Evolutionary conservation across 805 yeast genomes (phyloP), one percentile per base, ranked within the genome.

Genomic region (Pichia deserticola): DNA sequence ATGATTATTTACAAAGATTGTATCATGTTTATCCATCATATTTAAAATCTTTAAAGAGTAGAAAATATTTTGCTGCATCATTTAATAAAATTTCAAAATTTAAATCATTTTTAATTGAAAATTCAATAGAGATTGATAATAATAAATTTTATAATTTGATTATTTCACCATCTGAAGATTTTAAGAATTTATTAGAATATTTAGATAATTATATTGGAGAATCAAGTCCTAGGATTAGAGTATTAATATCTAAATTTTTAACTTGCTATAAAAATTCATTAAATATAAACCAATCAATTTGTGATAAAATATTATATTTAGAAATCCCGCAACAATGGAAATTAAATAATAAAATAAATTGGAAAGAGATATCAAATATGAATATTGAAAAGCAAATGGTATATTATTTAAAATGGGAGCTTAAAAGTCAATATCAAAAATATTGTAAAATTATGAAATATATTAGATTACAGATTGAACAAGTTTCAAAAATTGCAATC

Each of bases 1-100:
- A 50, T 15, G 61, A 58, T 34, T 51, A 59, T 46, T 49, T 61
- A 28, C 56, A 54, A 32, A 38, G 66, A 40, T 48, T 60, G 1
- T 39, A 51, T 3, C 61, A 61, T 45, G 58, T 59, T 6, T 63
- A 61, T 49, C 64, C 66, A 12, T 58, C 65, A 5, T 61, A 55
- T 48, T 32, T 60, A 5, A 44, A 48, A 1, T 40, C 54, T 4
- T 47, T 45, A 4, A 32, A 27, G 5, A 41, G 42, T 27, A 48
- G 62, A 38, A n/a, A 42, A 25, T 30, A 45, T 36, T 40, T 49
- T 15, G 38, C 39, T 1, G 8, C 8, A 10, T 11, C 36, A 5
- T 28, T 49, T 15, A 7, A 29, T 4, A n/a, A 37, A 4, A 45
- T 32, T 29, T 11, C 42, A 7, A 44, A 40, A 28, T 49, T 49